Base-by-base conservation (phyloP, 2,329 filamentous ascomycete genomes). In the Neodidymelliopsis sp. region DNA sequence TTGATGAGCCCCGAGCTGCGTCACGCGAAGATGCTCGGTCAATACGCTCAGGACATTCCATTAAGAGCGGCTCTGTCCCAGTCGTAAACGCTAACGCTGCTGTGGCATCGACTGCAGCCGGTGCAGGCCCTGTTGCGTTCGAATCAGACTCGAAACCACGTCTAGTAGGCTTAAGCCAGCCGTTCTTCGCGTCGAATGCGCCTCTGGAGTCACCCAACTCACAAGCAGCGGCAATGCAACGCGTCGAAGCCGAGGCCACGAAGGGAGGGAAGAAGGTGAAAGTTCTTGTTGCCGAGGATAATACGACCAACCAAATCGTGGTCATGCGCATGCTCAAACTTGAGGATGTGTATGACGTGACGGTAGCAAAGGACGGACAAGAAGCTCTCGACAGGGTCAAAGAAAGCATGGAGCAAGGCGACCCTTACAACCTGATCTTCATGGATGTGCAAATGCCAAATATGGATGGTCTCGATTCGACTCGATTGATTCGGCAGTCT, bases 381-480 rank as follows among this genome's bases (percentile, higher is more conserved):
- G 90, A 96, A 73, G 92, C 92, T 0, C 90, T 91, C 50, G 91
- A 96, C 54, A 79, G 88, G 20, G 91, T 96, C 57, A 92, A 91
- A 68, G 85, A 85, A 12, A 88, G 86, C 56, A 94, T 96, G 88
- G 84, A 86, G 38, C 82, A 81, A 20, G 82, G 86, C 41, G 79
- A 82, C 44, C 82, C 82, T 2, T 96, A 93, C 67, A 90, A 96
- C 60, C 79, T 97, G 19, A 93, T 97, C 55, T 94, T 96, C 67
- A 97, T 96, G 92, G 92, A 97, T 63, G 88, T 96, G 6, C 90
- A 84, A 62, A 97, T 97, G 92, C 92, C 92, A 3, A 95, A 94
- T 55, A 81, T 97, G 11, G 91, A 96, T 65, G 92, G 92, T 1
- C 77, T 97, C 18, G 88, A 96, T 69, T 92, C 88, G 35, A 96